Evolutionary conservation across 345 rosid species (phyloP).

Genomic region (Aquilaria sinensis): DNA sequence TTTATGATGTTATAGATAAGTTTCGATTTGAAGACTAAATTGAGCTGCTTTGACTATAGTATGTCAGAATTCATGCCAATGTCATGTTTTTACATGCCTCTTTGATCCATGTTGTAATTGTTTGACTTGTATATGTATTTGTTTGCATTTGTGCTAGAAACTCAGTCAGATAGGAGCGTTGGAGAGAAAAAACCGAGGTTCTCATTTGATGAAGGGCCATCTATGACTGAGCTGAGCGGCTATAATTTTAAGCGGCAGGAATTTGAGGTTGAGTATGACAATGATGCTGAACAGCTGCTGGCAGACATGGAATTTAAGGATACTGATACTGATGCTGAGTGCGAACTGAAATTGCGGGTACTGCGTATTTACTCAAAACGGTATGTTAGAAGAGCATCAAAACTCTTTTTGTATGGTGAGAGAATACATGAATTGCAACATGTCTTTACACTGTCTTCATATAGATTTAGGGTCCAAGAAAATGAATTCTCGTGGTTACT

Average conservation of each 20-base stretch:
- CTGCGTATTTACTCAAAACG: slow-evolving; percentile 79
- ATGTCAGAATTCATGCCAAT: no score
- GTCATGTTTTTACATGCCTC: no score
- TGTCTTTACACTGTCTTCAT: no score
- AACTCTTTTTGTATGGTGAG: no score
- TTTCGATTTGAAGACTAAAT: no score
- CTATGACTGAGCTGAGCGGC: slow-evolving; percentile 71
- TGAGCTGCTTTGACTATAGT: no score
- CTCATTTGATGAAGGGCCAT: slow-evolving; percentile 65
- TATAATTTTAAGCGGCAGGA: slow-evolving; percentile 89
- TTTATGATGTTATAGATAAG: no score
- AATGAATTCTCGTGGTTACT: no score
- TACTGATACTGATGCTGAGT: slow-evolving; percentile 69
- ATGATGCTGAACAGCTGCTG: slow-evolving; percentile 88
- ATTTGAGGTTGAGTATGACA: slow-evolving; percentile 92
- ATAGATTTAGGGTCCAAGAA: no score
- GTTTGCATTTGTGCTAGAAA: slow-evolving; percentile 32
- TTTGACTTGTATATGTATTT: slow-evolving; percentile 15
- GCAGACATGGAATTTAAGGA: slow-evolving; percentile 96
- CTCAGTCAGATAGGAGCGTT: slow-evolving; percentile 72
- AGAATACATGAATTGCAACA: no score
- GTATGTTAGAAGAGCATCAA: slow-evolving; percentile 18
- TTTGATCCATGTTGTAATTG: no score
- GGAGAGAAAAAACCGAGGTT: slow-evolving; percentile 83
- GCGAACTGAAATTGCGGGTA: slow-evolving; percentile 69